Evolutionary conservation across 1,284 basidiomycete species (phyloP), one percentile per base, ranked within the genome.

Genomic region (Caloboletus inedulis): DNA sequence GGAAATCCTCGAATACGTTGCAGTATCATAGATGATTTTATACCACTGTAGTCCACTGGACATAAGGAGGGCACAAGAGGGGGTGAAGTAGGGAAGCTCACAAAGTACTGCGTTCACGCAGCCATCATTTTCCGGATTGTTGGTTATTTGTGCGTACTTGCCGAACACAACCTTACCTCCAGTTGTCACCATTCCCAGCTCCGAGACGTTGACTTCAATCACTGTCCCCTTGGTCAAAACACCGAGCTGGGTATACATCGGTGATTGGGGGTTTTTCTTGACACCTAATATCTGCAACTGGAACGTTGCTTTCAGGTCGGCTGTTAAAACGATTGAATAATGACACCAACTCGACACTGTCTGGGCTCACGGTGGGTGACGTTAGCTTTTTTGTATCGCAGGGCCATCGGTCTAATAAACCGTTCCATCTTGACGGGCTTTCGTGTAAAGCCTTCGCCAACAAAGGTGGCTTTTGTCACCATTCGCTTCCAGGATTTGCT

Each of bases 401-500:
- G 74, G 35, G 94, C 97, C 90, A 97, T 98, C 9, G 97, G 97
- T 55, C 97, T 81, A 54, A 99, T 87, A 72, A 99, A 99, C 43
- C 97, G 82, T 77, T 99, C 97, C 84, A 99, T 91, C 78, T 99
- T 99, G 53, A 98, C 95, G 0, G 97, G 97, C 72, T 99, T 99
- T 59, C 97, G 81, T 14, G 97, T 99, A 72, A 99, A 99, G 35
- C 93, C 89, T 72, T 98, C 95, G 10, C 96, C 96, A 40, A 99
- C 96, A 69, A 99, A 99, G 2, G 96, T 98, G 42, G 96, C 95
- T 75, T 99, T 99, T 60, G 95, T 98, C 59, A 99, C 93, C 96
- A 99, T 98, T 61, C 97, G 84, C 77, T 99, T 99, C 97, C 97
- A 99, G 25, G 89, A 84, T 74, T 99, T 99, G 69, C 83, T 85